phyloP scores from a whole-genome alignment of 2,329 filamentous ascomycete genomes.

The Botrytis medusae region DNA sequence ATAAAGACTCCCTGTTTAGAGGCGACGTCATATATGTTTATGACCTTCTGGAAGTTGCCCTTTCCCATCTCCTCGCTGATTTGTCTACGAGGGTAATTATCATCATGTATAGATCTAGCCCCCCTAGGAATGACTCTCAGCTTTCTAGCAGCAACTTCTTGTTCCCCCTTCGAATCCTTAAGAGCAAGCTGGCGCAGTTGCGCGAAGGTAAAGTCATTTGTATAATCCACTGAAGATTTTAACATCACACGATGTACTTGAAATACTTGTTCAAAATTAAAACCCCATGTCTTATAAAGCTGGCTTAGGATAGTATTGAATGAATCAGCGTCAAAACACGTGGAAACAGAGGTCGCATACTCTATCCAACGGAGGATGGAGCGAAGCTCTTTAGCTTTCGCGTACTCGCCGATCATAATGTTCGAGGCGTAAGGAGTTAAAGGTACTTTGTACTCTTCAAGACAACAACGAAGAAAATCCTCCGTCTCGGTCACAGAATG shows the following conservation, averaged over 20 bases:
- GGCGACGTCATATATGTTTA: slow-evolving; percentile 35
- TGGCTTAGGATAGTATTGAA: slow-evolving; percentile 37
- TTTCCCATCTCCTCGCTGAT: slow-evolving; percentile 31
- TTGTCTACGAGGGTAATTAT: slow-evolving; percentile 22
- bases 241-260: slow-evolving; percentile 29
- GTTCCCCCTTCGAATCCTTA: slow-evolving; percentile 13
- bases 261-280: slow-evolving; percentile 32
- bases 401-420: slow-evolving; percentile 37
- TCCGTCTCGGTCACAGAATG: slow-evolving; percentile 36
- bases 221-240: neutral
- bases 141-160: slow-evolving; percentile 12
- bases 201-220: slow-evolving; percentile 29
- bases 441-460: slow-evolving; percentile 29
- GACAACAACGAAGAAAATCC: slow-evolving; percentile 33
- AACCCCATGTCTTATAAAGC: slow-evolving; percentile 31
- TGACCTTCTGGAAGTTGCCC: slow-evolving; percentile 25
- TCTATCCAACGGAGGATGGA: slow-evolving; percentile 36
- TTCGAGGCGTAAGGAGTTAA: slow-evolving; percentile 30
- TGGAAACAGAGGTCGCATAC: slow-evolving; percentile 28
- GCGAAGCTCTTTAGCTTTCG: slow-evolving; percentile 33
- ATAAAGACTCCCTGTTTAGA: slow-evolving; percentile 19
- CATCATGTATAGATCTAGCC: slow-evolving; percentile 15
- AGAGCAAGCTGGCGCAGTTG: slow-evolving; percentile 31
- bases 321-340: slow-evolving; percentile 30
- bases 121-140: neutral